Conservation (phyloP, 2,329 filamentous ascomycete genomes). For the Diaporthe sp. region DNA sequence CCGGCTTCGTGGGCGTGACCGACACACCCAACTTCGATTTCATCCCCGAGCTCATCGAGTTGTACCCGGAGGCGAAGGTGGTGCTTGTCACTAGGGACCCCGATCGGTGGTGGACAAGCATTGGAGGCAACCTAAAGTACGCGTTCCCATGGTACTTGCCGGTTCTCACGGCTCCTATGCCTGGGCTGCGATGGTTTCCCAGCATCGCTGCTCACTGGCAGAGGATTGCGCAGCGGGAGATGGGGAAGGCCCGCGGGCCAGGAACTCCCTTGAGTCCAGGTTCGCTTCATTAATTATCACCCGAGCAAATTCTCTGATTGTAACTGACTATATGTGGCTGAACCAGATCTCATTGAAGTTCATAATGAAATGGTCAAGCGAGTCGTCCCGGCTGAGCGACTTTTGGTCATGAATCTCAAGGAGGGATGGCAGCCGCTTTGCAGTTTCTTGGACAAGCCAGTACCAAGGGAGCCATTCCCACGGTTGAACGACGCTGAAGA, state of each 20-base stretch:
- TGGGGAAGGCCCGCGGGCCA: conserved; percentile 15
- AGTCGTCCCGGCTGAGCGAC: conserved; percentile 25
- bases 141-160: conserved; percentile 18
- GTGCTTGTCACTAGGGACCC: conserved; percentile 53
- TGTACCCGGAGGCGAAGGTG: conserved; percentile 61
- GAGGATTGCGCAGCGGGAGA: background rate
- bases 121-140: conserved; percentile 33
- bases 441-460: conserved; percentile 25
- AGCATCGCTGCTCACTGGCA: conserved; percentile 22
- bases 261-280: conserved; percentile 4
- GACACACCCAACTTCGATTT: conserved; percentile 56
- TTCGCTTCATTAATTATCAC: background rate
- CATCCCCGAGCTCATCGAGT: conserved; percentile 56
- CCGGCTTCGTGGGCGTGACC: conserved; percentile 57
- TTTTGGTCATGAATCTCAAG: conserved; percentile 27
- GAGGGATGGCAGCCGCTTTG: conserved; percentile 38
- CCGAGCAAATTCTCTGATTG: background rate
- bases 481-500: conserved; percentile 19
- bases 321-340: background rate
- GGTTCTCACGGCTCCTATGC: conserved; percentile 25
- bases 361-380: conserved; percentile 32
- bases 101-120: conserved; percentile 49
- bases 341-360: conserved; percentile 26
- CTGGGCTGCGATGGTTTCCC: conserved; percentile 31
- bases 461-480: conserved; percentile 31